These are phyloP conservation scores for Hygrophorus russula DNA, from an alignment of 768 basidiomycete genomes.

Conservation along the genomic window DNA sequence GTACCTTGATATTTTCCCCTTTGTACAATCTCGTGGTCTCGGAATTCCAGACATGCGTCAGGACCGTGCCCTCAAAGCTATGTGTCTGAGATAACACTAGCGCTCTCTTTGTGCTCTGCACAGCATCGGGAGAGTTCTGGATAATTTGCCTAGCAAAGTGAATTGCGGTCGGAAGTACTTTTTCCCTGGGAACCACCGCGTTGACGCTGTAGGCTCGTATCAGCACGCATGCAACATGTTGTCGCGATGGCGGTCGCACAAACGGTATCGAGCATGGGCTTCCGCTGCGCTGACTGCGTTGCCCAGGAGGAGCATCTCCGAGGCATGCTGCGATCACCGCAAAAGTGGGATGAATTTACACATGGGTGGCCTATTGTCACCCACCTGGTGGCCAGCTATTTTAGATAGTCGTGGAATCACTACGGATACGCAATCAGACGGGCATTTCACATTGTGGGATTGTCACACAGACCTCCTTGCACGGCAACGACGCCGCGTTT, in stretches of 20 bases:
- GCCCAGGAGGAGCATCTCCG: slow-evolving; percentile 70
- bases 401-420: slow-evolving; percentile 60
- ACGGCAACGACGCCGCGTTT: slow-evolving; percentile 65
- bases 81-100: slow-evolving; percentile 44
- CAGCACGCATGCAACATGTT: neutral
- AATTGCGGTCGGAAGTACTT: slow-evolving; percentile 54
- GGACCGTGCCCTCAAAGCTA: slow-evolving; percentile 40
- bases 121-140: slow-evolving; percentile 66
- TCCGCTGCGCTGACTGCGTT: slow-evolving; percentile 55
- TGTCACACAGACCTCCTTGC: slow-evolving; percentile 46
- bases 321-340: slow-evolving; percentile 39
- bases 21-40: slow-evolving; percentile 43
- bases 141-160: slow-evolving; percentile 47
- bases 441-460: neutral
- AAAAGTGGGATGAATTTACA: slow-evolving; percentile 8
- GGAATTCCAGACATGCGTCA: slow-evolving; percentile 30
- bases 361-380: slow-evolving; percentile 6
- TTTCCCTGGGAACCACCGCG: slow-evolving; percentile 41
- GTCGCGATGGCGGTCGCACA: slow-evolving; percentile 37
- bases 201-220: slow-evolving; percentile 45
- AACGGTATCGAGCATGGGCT: slow-evolving; percentile 60
- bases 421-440: slow-evolving; percentile 13
- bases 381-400: slow-evolving; percentile 67
- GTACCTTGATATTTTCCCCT: slow-evolving; percentile 62
- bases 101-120: slow-evolving; percentile 66